Base-by-base conservation (phyloP, 352 stramenopile species). In the Pythium monospermum region DNA sequence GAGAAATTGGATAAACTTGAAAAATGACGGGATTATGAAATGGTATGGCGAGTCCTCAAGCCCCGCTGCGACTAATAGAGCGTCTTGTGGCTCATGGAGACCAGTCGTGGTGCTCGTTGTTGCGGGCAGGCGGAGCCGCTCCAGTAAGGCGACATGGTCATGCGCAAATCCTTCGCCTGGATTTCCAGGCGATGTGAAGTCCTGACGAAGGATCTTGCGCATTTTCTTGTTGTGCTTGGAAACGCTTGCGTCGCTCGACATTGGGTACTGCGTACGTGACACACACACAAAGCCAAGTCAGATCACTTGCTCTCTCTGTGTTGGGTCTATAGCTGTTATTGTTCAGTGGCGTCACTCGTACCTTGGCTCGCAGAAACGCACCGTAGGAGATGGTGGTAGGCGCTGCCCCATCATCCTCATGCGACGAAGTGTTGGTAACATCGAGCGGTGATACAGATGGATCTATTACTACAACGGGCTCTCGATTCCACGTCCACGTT, bases 21-120 rank as follows among this genome's bases (percentile, higher is more conserved):
- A 85, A 42, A 91, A 89, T 7, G 76, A 70, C 4, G 78, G 74
- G 21, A 91, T 57, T 16, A 91, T 72, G 48, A 87, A 91, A 41
- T 59, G 79, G 28, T 81, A 76, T 15, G 50, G 48, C 13, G 70
- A 76, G 5, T 73, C 71, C 6, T 59, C 37, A 8, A 90, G 57
- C 2, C 71, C 73, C 0, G 72, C 59, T 6, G 62, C 38, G 21
- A 59, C 30, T 15, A 71, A 44, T 15, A 56, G 45, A 8, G 46
- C 44, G n/a, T 59, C 40, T 31, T 39, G 54, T 10, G 18, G 28
- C 21, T 59, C 54, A 11, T 56, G 53, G n/a, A n/a, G n/a, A n/a
- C n/a, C n/a, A n/a, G n/a, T n/a, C 18, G 15, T 10, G 15, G 52
- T 35, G 30, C 13, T 35, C 7, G 8, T 13, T 8, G 8, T 13